These are phyloP conservation scores for Coemansia sp. DNA, from an alignment of 192 early-diverging fungal species.

Conservation along the genomic window DNA sequence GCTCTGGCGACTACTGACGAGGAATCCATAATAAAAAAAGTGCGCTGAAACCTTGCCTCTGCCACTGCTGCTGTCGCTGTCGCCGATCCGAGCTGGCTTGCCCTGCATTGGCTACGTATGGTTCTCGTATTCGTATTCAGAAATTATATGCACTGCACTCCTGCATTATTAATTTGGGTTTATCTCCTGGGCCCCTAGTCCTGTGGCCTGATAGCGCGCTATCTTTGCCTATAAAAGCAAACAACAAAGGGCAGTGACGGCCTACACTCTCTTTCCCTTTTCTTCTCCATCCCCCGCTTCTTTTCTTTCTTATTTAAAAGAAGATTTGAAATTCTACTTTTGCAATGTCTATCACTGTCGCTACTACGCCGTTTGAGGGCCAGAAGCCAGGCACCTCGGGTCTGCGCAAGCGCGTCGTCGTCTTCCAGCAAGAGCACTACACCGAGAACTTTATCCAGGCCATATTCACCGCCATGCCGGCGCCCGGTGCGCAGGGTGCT, in stretches of 20 bases:
- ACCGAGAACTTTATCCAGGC: conserved; percentile 97
- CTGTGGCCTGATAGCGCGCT: background rate
- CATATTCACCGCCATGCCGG: conserved; percentile 80
- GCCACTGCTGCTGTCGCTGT: background rate
- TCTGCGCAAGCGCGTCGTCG: conserved; percentile 91
- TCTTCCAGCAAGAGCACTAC: conserved; percentile 93
- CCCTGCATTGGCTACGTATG: no score
- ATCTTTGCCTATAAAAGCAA: background rate
- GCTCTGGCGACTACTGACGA: conserved; percentile 6
- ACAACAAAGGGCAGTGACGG: background rate
- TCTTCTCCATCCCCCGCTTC: background rate
- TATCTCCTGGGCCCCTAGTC: background rate
- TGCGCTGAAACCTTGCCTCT: background rate
- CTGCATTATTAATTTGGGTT: background rate
- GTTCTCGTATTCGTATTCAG: no score
- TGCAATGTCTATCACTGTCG: conserved; percentile 41
- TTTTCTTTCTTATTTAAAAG: background rate
- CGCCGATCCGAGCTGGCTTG: background rate
- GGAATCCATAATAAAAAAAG: background rate
- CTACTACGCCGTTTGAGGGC: conserved; percentile 77
- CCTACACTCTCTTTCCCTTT: background rate
- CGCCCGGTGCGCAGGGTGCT: conserved; percentile 68
- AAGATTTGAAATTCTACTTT: background rate
- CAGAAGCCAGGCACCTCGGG: conserved; percentile 98
- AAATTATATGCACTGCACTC: background rate